These are phyloP conservation scores for Aspergillus terreus DNA, from an alignment of 2,329 filamentous ascomycete species.

Conservation along the genomic window DNA sequence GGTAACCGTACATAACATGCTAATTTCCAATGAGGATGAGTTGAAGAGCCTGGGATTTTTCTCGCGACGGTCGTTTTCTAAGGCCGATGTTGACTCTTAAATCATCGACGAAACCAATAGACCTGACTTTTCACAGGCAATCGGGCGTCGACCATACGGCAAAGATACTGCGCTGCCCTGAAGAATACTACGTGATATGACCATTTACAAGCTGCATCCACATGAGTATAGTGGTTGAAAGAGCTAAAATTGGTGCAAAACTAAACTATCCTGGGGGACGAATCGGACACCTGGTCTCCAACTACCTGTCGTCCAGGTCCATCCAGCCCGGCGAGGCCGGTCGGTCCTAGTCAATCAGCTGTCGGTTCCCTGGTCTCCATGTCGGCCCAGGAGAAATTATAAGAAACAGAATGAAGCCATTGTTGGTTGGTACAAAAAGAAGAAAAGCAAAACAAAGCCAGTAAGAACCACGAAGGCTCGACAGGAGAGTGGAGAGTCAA, in stretches of 20 bases:
- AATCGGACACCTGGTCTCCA: constrained; percentile 2
- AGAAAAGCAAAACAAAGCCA: too few species aligned
- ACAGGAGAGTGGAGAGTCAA: background rate
- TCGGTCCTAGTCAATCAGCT: constrained; percentile 6
- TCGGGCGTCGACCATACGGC: too few species aligned
- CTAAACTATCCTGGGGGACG: constrained; percentile 2
- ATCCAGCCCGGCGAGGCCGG: constrained; percentile 3
- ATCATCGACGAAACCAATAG: too few species aligned
- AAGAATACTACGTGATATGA: too few species aligned
- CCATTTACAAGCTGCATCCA: background rate
- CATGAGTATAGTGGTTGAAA: background rate
- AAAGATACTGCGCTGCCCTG: too few species aligned
- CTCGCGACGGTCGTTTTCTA: too few species aligned
- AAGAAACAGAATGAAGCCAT: too few species aligned
- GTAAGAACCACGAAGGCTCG: too few species aligned
- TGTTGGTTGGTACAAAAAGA: too few species aligned
- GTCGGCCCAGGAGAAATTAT: background rate
- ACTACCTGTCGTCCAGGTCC: constrained; percentile 9
- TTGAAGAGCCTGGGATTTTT: background rate
- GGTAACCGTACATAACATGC: constrained; percentile 4
- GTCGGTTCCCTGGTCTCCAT: constrained; percentile 3
- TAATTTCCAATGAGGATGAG: background rate
- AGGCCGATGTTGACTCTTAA: background rate
- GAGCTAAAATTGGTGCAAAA: background rate
- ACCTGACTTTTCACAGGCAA: too few species aligned